Evolutionary conservation across 495 filamentous ascomycete genomes (phyloP).

Genomic region (Chaetomium tenue): DNA sequence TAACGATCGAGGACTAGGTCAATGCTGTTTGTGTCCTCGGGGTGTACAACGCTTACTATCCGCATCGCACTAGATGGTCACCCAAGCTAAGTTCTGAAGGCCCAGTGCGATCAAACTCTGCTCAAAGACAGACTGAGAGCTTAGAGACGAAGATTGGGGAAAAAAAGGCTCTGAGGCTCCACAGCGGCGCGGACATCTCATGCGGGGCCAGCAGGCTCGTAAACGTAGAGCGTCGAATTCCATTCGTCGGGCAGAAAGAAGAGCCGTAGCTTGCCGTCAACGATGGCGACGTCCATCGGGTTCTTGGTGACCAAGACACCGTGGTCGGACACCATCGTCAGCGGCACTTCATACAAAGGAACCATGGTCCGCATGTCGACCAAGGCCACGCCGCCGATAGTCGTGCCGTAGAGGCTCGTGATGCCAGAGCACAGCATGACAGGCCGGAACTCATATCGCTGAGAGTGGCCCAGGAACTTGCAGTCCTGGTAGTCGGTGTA

Average conservation of each 20-base stretch:
- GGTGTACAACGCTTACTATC: no score
- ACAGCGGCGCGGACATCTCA: no score
- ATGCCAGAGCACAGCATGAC: conserved; percentile 44
- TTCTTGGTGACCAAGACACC: conserved; percentile 38
- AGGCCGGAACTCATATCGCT: conserved; percentile 21
- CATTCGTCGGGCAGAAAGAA: conserved; percentile 40
- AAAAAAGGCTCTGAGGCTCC: no score
- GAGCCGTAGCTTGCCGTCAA: conserved; percentile 39
- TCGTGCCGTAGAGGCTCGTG: conserved; percentile 25
- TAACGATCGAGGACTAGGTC: no score
- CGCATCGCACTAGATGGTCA: no score
- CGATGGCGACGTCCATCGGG: conserved; percentile 39
- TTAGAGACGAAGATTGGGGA: no score
- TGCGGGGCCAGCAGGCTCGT: conserved; percentile 31
- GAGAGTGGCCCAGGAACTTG: conserved; percentile 41
- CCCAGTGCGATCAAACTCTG: no score
- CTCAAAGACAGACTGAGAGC: no score
- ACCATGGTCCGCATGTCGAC: conserved; percentile 40
- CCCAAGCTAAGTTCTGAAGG: no score
- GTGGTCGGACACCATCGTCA: conserved; percentile 35
- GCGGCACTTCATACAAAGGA: conserved; percentile 37
- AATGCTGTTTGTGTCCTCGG: no score
- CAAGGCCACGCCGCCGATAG: conserved; percentile 40
- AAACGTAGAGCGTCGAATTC: conserved; percentile 41
- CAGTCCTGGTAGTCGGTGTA: conserved; percentile 44